Percentiles rank a stretch among this genome's conserved stretches.
Conservation (phyloP, 2,329 filamentous ascomycete species). For the Cyphellophora attinorum region DNA sequence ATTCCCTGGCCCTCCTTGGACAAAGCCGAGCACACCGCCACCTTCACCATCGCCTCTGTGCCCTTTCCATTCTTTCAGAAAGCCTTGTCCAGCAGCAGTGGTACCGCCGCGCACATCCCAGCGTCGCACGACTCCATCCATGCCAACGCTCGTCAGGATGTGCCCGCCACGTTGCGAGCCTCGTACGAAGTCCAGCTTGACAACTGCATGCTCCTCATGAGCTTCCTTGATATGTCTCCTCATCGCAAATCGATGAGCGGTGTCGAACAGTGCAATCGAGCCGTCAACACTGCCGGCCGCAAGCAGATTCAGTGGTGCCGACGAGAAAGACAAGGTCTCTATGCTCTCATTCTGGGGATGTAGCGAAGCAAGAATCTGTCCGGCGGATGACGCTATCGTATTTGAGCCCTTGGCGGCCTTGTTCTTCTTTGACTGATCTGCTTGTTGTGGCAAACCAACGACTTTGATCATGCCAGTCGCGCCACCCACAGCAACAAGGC, state of each 20-base stretch:
- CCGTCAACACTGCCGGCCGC: slow-evolving; percentile 57
- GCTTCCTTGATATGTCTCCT: slow-evolving; percentile 71
- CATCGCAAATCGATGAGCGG: slow-evolving; percentile 76
- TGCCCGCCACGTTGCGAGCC: slow-evolving; percentile 39
- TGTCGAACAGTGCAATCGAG: slow-evolving; percentile 76
- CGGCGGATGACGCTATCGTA: slow-evolving; percentile 35
- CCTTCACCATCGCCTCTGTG: slow-evolving; percentile 77
- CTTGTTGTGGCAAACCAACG: slow-evolving; percentile 63
- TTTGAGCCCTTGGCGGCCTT: slow-evolving; percentile 30
- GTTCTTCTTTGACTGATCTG: slow-evolving; percentile 35
- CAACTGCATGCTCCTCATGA: slow-evolving; percentile 80
- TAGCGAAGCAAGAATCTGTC: slow-evolving; percentile 71
- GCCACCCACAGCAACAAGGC: slow-evolving; percentile 77
- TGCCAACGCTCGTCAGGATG: slow-evolving; percentile 77
- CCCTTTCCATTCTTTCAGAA: slow-evolving; percentile 82
- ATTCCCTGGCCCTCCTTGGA: slow-evolving; percentile 55
- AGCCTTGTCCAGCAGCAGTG: slow-evolving; percentile 52
- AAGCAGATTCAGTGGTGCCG: slow-evolving; percentile 50
- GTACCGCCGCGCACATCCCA: slow-evolving; percentile 75
- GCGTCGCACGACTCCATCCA: slow-evolving; percentile 80
- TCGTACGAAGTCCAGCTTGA: slow-evolving; percentile 73
- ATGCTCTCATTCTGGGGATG: slow-evolving; percentile 71
- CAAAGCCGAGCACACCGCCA: slow-evolving; percentile 83
- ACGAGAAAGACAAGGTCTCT: slow-evolving; percentile 61
- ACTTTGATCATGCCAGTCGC: slow-evolving; percentile 79